Base-by-base conservation (phyloP, 2,329 filamentous ascomycete genomes). In the Pseudonectria foliicola region DNA sequence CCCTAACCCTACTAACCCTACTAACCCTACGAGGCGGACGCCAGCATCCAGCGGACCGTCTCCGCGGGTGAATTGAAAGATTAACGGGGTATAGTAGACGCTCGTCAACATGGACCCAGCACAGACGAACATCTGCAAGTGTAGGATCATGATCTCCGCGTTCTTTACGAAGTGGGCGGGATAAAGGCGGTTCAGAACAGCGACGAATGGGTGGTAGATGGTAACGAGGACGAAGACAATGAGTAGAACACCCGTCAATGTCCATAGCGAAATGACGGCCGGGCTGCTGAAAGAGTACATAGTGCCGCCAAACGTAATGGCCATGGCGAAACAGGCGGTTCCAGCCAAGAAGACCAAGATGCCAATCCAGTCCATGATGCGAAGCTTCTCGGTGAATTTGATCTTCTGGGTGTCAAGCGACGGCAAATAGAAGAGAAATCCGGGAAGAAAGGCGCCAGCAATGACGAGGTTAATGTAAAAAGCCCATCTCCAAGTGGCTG, bases 41-140 rank as follows among this genome's bases (percentile, higher is more conserved):
- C 52, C 64, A 8, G 66, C 58, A 11, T 60, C 39, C 3, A 70
- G 45, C 0, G 65, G 54, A 0, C 44, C 52, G 27, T 70, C 67
- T 5, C 59, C 60, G 2, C 54, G 52, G 1, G 57, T 58, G 46
- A 72, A 73, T 41, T 70, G 63, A 46, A 73, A 73, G 47, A 60
- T 68, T 1, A 74, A 47, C 0, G 71, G 70, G 6, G 71, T 61
- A 43, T 66, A 73, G 47, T 72, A 74, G n/a, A 66, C 46, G 11
- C 27, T 11, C 31, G 25, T 31, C 25, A 43, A 21, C 7, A 40
- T 31, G 46, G 10, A 41, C 31, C 16, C 40, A 40, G 2, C 70
- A 40, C 28, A 71, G 24, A 29, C 29, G 4, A 34, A 60, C 10
- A 67, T 52, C 0, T 36, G 41, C 2, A 31, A 23, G 11, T 39